Percentiles rank a stretch among this genome's conserved stretches.
Conservation (phyloP, 148 eudicot species). For the Spergularia bocconei region DNA sequence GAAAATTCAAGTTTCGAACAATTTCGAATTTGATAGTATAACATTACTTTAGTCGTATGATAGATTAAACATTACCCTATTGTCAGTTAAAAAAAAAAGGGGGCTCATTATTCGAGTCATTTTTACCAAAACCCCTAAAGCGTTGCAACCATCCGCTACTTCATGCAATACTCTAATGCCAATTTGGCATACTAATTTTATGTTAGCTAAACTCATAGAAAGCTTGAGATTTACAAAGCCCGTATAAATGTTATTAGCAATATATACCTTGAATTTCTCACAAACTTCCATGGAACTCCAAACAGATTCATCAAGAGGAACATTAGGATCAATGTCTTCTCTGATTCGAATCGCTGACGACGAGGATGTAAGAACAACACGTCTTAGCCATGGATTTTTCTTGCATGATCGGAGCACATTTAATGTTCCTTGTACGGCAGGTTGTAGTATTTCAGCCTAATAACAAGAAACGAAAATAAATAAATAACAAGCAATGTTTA, state of each 20-base stretch:
- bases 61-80: no score
- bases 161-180: neutral
- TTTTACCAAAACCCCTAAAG: no score
- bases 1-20: no score
- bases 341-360: constrained; percentile 74
- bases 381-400: constrained; percentile 68
- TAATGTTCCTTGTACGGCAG: constrained; percentile 88
- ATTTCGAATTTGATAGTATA: no score
- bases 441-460: constrained; percentile 73
- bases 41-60: no score
- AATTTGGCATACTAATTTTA: no score
- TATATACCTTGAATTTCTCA: constrained; percentile 58
- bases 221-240: neutral
- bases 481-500: neutral
- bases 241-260: neutral
- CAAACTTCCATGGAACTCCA: constrained; percentile 90
- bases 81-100: no score
- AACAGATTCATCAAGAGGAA: constrained; percentile 68
- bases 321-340: constrained; percentile 47
- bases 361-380: constrained; percentile 89
- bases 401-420: constrained; percentile 85
- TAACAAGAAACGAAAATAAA: neutral
- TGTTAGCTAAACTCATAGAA: no score
- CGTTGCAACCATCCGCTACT: neutral
- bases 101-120: no score